phyloP scores from a whole-genome alignment of 441 rosid species.

The Gossypium davidsonii region DNA sequence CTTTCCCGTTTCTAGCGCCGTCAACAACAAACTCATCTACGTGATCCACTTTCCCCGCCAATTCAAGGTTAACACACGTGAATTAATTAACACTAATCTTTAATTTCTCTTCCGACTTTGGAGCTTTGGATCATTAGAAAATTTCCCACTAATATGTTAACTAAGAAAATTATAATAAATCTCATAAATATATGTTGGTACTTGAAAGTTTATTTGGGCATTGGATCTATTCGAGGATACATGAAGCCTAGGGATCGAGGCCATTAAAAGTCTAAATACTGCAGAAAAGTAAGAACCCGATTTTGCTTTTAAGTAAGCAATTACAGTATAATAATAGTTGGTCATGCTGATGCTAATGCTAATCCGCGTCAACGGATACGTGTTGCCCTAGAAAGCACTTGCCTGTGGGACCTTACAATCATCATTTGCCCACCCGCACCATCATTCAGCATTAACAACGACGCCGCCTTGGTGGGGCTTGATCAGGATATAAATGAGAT shows the following conservation, averaged over 20 bases:
- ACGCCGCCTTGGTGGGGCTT: background rate
- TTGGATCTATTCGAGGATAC: background rate
- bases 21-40: background rate
- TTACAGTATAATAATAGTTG: background rate
- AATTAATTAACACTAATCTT: background rate
- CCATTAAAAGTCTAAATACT: background rate
- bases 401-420: background rate
- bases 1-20: background rate
- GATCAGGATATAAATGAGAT: conserved; percentile 8
- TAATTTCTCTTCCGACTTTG: background rate
- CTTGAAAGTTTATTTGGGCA: background rate
- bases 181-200: background rate
- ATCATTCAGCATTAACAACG: background rate
- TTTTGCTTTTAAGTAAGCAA: background rate
- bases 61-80: background rate
- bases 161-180: background rate
- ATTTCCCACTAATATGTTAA: background rate
- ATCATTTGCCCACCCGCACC: background rate
- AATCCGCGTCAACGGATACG: conserved; percentile 21
- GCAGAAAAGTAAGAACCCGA: background rate
- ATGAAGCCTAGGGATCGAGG: conserved; percentile 2
- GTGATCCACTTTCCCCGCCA: background rate
- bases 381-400: conserved; percentile 22
- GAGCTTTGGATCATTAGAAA: background rate
- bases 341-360: conserved; percentile 11